Conservation (phyloP, 352 stramenopile species). For the Pythium utonaiense region DNA sequence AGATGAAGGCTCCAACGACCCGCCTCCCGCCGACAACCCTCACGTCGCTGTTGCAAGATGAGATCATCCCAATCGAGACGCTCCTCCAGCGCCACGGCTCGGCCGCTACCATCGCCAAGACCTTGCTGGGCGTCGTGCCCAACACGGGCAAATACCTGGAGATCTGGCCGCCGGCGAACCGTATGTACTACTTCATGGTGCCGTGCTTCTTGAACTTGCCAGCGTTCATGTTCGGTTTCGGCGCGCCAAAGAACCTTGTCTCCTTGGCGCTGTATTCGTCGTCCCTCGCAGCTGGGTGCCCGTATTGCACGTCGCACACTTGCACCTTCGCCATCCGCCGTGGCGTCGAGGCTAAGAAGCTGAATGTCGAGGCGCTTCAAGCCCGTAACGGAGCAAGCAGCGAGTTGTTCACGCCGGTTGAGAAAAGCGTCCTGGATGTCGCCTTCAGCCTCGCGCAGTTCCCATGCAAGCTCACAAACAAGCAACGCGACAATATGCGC, state of each 20-base stretch:
- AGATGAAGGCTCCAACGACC: constrained; percentile 10
- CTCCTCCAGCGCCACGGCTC: constrained; percentile 15
- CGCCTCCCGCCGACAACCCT: constrained; percentile 16
- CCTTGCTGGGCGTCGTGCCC: constrained; percentile 16
- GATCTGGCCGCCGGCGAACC: constrained; percentile 22
- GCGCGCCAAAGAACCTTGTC: constrained; percentile 19
- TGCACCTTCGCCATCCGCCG: constrained; percentile 19
- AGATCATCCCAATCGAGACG: constrained; percentile 16
- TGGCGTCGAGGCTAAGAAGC: constrained; percentile 12
- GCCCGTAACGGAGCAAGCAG: constrained; percentile 8
- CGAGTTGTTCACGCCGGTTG: constrained; percentile 12
- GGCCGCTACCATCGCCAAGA: constrained; percentile 16
- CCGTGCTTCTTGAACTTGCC: constrained; percentile 21
- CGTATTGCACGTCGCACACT: constrained; percentile 23
- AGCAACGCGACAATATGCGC: constrained; percentile 8
- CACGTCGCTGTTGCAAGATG: constrained; percentile 19
- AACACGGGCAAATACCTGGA: constrained; percentile 25
- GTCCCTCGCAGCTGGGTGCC: constrained; percentile 16
- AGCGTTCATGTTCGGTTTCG: constrained; percentile 19
- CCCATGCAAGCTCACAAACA: constrained; percentile 22
- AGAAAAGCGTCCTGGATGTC: constrained; percentile 18
- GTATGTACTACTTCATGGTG: constrained; percentile 25
- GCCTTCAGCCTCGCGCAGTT: constrained; percentile 14
- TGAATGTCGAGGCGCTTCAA: constrained; percentile 13
- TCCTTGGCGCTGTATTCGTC: constrained; percentile 19